Conservation (phyloP, 805 yeast species). For the Candida xiaguanensis region DNA sequence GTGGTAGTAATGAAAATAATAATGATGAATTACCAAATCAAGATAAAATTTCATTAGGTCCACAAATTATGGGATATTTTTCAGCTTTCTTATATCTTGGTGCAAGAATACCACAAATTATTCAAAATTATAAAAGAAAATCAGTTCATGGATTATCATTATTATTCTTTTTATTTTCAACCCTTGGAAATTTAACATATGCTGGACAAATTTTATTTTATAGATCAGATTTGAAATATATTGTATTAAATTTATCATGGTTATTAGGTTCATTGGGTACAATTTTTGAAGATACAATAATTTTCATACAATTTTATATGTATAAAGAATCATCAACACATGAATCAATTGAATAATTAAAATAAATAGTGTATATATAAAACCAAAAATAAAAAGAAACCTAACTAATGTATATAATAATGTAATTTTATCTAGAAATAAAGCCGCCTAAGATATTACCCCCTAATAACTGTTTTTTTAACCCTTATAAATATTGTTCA, state of each 20-base stretch:
- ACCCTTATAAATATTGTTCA: slow-evolving; percentile 21
- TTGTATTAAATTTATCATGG: slow-evolving; percentile 69
- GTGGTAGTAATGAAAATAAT: slow-evolving; percentile 28
- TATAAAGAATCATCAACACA: slow-evolving; percentile 35
- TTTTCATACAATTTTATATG: slow-evolving; percentile 63
- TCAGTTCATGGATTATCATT: slow-evolving; percentile 86
- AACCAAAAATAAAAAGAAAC: slow-evolving; percentile 1
- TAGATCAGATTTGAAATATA: slow-evolving; percentile 57
- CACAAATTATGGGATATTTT: slow-evolving; percentile 67
- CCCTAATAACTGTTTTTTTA: not conserved
- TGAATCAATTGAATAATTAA: slow-evolving; percentile 3
- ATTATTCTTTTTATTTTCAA: slow-evolving; percentile 69
- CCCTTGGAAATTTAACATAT: slow-evolving; percentile 72
- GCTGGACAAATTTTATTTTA: slow-evolving; percentile 69
- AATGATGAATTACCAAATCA: slow-evolving; percentile 9
- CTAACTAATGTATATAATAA: slow-evolving; percentile 1
- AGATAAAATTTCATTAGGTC: slow-evolving; percentile 41
- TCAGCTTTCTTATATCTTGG: slow-evolving; percentile 68
- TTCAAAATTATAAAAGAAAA: slow-evolving; percentile 71
- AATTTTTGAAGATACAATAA: slow-evolving; percentile 62
- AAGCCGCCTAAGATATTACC: slow-evolving; percentile 3
- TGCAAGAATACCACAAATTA: slow-evolving; percentile 80
- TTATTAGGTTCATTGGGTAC: slow-evolving; percentile 77
- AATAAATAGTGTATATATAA: not conserved
- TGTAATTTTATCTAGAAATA: slow-evolving; percentile 1